These are phyloP conservation scores for Candida michaelii DNA, from an alignment of 805 yeast species.

Conservation along the genomic window DNA sequence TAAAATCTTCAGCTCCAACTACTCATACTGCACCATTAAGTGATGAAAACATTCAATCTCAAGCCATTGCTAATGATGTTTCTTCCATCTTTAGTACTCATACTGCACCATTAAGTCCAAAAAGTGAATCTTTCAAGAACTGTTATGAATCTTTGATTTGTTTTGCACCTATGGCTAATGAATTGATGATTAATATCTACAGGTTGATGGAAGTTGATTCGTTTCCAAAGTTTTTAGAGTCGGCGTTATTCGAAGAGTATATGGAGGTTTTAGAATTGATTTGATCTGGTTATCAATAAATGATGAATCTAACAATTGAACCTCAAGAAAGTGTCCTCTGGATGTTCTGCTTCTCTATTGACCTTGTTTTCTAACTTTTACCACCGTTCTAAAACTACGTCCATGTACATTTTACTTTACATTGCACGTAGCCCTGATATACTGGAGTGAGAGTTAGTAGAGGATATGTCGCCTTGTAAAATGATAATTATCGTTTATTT, in stretches of 20 bases:
- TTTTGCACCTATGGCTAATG: constrained; percentile 41
- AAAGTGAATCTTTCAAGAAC: constrained; percentile 10
- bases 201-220: constrained; percentile 72
- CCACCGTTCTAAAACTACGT: too few relatives aligned
- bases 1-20: not conserved
- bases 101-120: constrained; percentile 10
- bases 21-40: not conserved
- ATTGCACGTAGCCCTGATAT: too few relatives aligned
- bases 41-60: constrained; percentile 3
- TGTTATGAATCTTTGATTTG: constrained; percentile 13
- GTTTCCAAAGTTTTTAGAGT: constrained; percentile 59
- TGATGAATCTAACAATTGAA: too few relatives aligned
- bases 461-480: too few relatives aligned
- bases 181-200: constrained; percentile 50
- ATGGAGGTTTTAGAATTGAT: not conserved
- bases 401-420: too few relatives aligned
- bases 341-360: too few relatives aligned
- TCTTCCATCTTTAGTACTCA: constrained; percentile 1
- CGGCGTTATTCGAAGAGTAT: constrained; percentile 11
- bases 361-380: too few relatives aligned
- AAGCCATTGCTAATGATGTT: not conserved
- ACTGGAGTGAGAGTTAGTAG: too few relatives aligned
- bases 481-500: too few relatives aligned
- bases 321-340: too few relatives aligned
- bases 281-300: too few relatives aligned